A percentile compares a stretch with the other conserved stretches of the same genome.
Conservation (phyloP, 2,329 filamentous ascomycete genomes). For the Ambrosiella cleistominuta region DNA sequence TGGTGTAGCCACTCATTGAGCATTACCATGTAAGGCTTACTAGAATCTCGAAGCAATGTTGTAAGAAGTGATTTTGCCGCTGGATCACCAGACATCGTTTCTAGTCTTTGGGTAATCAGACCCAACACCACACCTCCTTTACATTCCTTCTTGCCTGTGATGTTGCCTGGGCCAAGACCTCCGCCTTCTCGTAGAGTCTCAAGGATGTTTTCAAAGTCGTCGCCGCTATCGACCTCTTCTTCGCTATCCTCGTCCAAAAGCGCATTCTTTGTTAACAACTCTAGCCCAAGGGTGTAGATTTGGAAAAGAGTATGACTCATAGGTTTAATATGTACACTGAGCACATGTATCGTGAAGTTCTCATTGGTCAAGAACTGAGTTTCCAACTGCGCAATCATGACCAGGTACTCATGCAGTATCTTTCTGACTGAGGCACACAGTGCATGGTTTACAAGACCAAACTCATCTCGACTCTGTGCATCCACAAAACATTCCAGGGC, state of each 20-base stretch:
- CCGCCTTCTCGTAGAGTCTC: constrained; percentile 78
- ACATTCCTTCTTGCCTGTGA: constrained; percentile 78
- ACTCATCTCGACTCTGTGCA: constrained; percentile 81
- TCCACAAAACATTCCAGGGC: constrained; percentile 87
- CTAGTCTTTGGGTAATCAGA: constrained; percentile 65
- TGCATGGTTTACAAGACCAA: constrained; percentile 87
- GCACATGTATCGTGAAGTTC: constrained; percentile 77
- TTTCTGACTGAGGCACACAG: constrained; percentile 89
- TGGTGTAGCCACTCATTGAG: constrained; percentile 97
- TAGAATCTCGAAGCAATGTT: constrained; percentile 68
- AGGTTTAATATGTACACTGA: constrained; percentile 79
- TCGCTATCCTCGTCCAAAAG: constrained; percentile 68
- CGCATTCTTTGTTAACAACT: constrained; percentile 74
- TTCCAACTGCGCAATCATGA: constrained; percentile 84
- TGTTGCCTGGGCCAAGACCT: constrained; percentile 58
- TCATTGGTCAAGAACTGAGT: constrained; percentile 80
- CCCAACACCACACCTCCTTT: constrained; percentile 94
- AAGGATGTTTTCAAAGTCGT: constrained; percentile 83
- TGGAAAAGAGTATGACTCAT: constrained; percentile 85
- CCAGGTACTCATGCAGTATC: constrained; percentile 79
- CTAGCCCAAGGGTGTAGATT: constrained; percentile 70
- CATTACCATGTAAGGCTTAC: constrained; percentile 93
- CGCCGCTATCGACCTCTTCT: constrained; percentile 54
- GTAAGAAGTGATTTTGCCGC: constrained; percentile 69
- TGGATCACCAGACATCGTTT: constrained; percentile 85